Percentiles rank a stretch among this genome's conserved stretches.
Conservation (phyloP, 2,329 filamentous ascomycete genomes). For the Hymenoscyphus linearis region DNA sequence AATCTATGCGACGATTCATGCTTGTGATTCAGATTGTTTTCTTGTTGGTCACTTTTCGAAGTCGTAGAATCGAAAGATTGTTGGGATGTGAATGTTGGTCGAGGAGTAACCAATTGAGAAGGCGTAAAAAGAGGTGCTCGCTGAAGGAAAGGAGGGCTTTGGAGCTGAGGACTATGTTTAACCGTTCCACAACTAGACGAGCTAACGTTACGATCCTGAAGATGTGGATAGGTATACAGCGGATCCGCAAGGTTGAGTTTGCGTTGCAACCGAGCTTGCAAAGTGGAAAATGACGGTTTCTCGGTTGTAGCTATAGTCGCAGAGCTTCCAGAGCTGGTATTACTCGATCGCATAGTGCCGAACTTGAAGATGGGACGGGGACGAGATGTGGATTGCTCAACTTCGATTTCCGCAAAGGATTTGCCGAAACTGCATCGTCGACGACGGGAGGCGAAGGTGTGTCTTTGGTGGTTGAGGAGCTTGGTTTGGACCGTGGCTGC, state of each 20-base stretch:
- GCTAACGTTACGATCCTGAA: neutral
- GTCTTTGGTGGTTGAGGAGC: neutral
- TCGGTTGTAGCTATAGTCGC: neutral
- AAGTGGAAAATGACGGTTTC: neutral
- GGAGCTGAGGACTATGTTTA: neutral
- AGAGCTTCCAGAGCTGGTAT: neutral
- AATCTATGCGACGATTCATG: neutral
- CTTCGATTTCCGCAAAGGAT: neutral
- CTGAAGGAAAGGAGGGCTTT: neutral
- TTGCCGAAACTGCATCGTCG: neutral
- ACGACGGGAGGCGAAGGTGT: neutral
- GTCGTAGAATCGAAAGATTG: neutral
- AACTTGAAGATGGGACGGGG: neutral
- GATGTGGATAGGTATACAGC: neutral
- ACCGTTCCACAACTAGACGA: neutral
- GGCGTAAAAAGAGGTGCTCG: neutral
- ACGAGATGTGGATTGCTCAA: neutral
- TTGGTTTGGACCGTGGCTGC: neutral
- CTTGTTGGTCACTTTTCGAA: neutral
- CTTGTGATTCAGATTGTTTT: neutral
- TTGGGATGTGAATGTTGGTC: neutral
- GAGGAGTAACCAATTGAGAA: neutral
- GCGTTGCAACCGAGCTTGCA: neutral
- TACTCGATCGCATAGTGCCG: neutral
- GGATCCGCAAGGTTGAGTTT: neutral